Evolutionary conservation across 139 green algal genomes (phyloP), one percentile per base, ranked within the genome.

Genomic region (Micromonas pusilla): DNA sequence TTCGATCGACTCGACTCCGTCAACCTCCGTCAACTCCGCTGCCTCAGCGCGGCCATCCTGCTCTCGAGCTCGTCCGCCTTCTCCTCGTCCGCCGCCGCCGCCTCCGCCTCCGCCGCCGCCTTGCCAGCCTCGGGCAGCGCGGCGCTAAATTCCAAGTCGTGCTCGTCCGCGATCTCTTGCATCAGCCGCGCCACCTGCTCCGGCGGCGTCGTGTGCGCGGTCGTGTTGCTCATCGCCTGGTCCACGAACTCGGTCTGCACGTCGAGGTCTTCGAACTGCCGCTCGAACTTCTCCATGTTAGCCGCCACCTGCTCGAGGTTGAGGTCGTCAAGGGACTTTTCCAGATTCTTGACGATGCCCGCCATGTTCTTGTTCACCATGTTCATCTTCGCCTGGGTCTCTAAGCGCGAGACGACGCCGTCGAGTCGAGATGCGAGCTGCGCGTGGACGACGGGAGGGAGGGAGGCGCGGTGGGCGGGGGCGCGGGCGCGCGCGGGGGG

Each of bases 281-380:
- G 85, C 85, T 99, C 96, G 81, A 99, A 99, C 80, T 90, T 79
- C 57, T 95, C 89, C 94, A 98, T 98, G 28, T 88, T 97, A 67
- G 86, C 23, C 19, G 82, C 76, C 52, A 90, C 79, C 39, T 95
- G 89, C 80, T 99, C 94, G 66, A 98, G 79, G 79, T 97, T 97
- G 87, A 94, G 96, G 38, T 73, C 76, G 21, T 89, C 86, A 19
- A 99, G 81, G 0, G 89, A 88, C 34, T 84, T 87, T 60, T 97
- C 92, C 60, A 98, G 81, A 6, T 79, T 83, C 85, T 97, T 97
- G n/a, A 97, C 91, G 70, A 99, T 98, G 79, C 82, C 83, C 5
- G 82, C 85, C 94, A 98, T 98, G 84, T 87, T 96, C 72, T 96
- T 94, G 81, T 85, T 93, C 30, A 97, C 80, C 68, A 88, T 84